Percentiles rank a stretch among this genome's conserved stretches.
Evolutionary conservation across 208 protist genomes (phyloP).

Genomic region (Trypanosoma scelopori): DNA sequence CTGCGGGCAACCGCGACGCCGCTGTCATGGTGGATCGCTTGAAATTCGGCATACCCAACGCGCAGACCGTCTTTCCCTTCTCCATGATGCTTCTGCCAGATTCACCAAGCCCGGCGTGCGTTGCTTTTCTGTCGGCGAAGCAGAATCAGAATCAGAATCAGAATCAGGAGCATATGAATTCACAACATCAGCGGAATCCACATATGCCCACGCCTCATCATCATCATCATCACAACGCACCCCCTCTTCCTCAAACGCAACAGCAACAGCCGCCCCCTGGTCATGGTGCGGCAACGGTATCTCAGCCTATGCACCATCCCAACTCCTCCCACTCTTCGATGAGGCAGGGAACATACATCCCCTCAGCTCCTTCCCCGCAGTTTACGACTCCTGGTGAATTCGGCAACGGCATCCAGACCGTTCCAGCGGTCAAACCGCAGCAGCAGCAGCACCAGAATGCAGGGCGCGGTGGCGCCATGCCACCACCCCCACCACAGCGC

Average conservation of each 20-base stretch:
- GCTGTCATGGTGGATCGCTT: constrained; percentile 67
- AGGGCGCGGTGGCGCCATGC: constrained; percentile 2
- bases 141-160: too few species aligned
- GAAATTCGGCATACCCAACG: constrained; percentile 32
- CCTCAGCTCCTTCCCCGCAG: constrained; percentile 22
- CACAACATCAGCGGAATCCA: constrained; percentile 17
- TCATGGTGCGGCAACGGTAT: neutral
- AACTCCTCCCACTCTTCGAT: constrained; percentile 65
- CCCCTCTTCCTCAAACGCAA: neutral
- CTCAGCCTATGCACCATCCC: constrained; percentile 69
- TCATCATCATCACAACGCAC: neutral
- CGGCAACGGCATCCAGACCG: neutral
- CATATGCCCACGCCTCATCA: neutral
- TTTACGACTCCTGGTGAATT: constrained; percentile 7
- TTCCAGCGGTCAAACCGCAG: constrained; percentile 8
- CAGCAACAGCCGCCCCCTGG: constrained; percentile 7
- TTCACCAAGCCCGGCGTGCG: constrained; percentile 45
- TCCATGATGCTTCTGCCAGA: constrained; percentile 45
- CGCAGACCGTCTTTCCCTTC: constrained; percentile 40
- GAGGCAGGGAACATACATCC: constrained; percentile 11
- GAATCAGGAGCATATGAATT: constrained; percentile 34
- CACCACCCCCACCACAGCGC: constrained; percentile 6
- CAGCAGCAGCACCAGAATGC: too few species aligned
- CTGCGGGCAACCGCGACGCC: constrained; percentile 51
- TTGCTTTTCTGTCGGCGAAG: constrained; percentile 30